These are phyloP conservation scores for Penicillium daleae DNA, from an alignment of 495 filamentous ascomycete genomes.

Conservation along the genomic window DNA sequence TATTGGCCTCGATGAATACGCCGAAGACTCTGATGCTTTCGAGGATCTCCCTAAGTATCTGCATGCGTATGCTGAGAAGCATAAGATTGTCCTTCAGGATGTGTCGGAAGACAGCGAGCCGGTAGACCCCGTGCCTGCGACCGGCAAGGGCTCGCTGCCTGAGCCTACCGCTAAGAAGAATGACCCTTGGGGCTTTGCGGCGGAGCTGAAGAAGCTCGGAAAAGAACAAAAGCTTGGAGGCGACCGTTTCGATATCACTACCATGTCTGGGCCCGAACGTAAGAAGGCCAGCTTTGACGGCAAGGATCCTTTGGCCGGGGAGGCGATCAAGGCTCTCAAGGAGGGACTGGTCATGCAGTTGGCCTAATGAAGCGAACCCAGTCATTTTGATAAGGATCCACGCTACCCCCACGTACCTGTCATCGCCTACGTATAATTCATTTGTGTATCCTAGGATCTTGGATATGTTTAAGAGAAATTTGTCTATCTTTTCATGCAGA, in stretches of 20 bases:
- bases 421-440: background rate
- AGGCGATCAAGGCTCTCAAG: conserved; percentile 26
- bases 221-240: conserved; percentile 23
- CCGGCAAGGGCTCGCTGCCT: conserved; percentile 18
- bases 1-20: background rate
- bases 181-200: conserved; percentile 28
- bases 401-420: background rate
- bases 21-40: background rate
- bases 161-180: conserved; percentile 18
- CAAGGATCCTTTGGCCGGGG: conserved; percentile 27
- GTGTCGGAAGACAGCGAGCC: background rate
- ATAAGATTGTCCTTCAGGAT: conserved; percentile 4
- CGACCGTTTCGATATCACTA: conserved; percentile 31
- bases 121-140: background rate
- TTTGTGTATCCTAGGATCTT: too few species aligned
- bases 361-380: background rate
- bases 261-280: conserved; percentile 25
- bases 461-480: too few species aligned
- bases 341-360: conserved; percentile 27
- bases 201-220: conserved; percentile 15
- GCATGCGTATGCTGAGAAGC: conserved; percentile 7
- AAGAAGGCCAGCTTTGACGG: conserved; percentile 23
- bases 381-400: background rate
- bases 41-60: conserved; percentile 4
- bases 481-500: too few species aligned